A percentile compares a stretch with the other conserved stretches of the same genome.
Conservation (phyloP, 257 asterid genomes). For the Salvia rosmarinus region DNA sequence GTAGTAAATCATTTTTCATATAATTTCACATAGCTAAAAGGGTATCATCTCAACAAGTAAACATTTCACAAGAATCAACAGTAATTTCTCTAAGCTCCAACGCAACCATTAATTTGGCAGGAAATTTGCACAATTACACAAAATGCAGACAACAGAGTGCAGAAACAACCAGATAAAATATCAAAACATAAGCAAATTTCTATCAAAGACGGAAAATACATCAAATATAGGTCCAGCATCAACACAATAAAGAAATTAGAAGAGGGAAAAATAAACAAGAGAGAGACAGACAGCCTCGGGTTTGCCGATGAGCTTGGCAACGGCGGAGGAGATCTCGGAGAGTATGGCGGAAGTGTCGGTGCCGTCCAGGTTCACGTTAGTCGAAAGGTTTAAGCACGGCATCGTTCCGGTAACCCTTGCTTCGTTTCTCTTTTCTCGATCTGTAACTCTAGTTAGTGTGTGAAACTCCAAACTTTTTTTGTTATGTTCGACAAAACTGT, state of each 20-base stretch:
- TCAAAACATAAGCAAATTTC: constrained; percentile 33
- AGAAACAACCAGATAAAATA: constrained; percentile 48
- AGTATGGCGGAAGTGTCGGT: constrained; percentile 79
- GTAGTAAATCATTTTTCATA: not conserved
- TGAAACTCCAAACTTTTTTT: no score
- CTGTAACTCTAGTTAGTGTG: not conserved
- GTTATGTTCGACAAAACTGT: not conserved
- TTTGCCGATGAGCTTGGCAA: constrained; percentile 84
- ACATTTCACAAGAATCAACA: not conserved
- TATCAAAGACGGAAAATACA: not conserved
- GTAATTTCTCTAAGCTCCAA: not conserved
- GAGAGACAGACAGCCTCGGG: constrained; percentile 74
- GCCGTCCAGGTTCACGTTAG: constrained; percentile 87
- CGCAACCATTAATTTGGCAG: not conserved
- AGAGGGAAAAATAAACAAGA: not conserved
- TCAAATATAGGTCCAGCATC: not conserved
- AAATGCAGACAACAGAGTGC: constrained; percentile 27
- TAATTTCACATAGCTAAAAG: not conserved
- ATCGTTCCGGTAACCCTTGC: constrained; percentile 48
- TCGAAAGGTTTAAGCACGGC: constrained; percentile 96
- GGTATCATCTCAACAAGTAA: not conserved
- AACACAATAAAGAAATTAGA: not conserved
- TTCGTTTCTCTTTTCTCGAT: not conserved
- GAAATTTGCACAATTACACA: not conserved
- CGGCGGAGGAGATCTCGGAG: constrained; percentile 80